Percentiles rank a stretch among this genome's conserved stretches.
These are phyloP conservation scores for Neospora caninum DNA, from an alignment of 169 alveolate species.

Conservation along the genomic window DNA sequence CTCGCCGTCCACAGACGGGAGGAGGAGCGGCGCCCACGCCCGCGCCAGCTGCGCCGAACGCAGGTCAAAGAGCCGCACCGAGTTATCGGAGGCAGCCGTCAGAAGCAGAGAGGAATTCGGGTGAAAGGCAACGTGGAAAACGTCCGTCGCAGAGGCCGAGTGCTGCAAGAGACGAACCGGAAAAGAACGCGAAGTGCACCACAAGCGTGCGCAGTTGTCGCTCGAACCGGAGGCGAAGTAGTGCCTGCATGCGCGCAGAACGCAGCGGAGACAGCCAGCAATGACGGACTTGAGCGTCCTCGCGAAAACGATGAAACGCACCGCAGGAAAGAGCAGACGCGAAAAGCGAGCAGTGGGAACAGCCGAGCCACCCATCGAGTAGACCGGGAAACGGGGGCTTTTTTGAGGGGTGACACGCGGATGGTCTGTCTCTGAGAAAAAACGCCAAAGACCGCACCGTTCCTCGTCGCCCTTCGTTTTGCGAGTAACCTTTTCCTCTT, in stretches of 20 bases:
- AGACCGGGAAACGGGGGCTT: too few species aligned
- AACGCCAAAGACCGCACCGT: too few species aligned
- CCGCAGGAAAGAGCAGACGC: too few species aligned
- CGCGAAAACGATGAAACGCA: too few species aligned
- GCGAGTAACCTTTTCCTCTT: too few species aligned
- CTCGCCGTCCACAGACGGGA: not conserved
- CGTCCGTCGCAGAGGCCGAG: slow-evolving; percentile 54
- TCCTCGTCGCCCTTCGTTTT: too few species aligned
- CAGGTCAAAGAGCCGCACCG: slow-evolving; percentile 55
- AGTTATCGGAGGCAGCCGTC: slow-evolving; percentile 49
- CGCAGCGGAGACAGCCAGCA: not conserved
- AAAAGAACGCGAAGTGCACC: slow-evolving; percentile 57
- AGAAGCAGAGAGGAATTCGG: slow-evolving; percentile 63
- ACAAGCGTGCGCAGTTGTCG: slow-evolving; percentile 58
- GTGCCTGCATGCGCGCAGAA: slow-evolving; percentile 41
- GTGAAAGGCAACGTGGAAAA: slow-evolving; percentile 37
- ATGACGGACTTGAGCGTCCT: too few species aligned
- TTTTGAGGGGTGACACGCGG: too few species aligned
- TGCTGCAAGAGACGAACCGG: slow-evolving; percentile 58
- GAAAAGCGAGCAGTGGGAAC: too few species aligned
- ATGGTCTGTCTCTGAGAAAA: too few species aligned
- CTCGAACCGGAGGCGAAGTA: slow-evolving; percentile 59
- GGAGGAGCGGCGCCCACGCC: slow-evolving; percentile 14
- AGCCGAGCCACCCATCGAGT: too few species aligned
- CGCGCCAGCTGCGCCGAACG: slow-evolving; percentile 50